phyloP scores from a whole-genome alignment of 1,139 yeast genomes.

The Waltiozyma solani region DNA sequence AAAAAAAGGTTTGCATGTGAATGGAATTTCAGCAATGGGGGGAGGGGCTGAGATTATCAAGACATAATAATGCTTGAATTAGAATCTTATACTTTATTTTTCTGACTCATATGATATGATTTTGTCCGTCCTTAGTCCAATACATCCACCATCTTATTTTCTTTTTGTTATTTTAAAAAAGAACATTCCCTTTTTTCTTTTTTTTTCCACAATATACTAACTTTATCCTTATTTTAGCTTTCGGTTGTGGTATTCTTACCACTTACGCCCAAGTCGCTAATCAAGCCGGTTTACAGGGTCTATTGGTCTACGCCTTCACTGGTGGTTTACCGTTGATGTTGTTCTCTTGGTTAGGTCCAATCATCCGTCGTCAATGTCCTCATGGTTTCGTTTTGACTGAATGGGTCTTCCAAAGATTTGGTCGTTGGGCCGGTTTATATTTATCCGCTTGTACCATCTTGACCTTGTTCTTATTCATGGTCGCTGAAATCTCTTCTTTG shows the following conservation, averaged over 20 bases:
- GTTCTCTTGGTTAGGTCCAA: conserved; percentile 77
- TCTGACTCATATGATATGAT: too few relatives aligned
- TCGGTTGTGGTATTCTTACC: conserved; percentile 37
- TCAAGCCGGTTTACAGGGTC: conserved; percentile 78
- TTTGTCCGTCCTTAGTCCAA: too few relatives aligned
- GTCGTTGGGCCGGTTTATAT: conserved; percentile 60
- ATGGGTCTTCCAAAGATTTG: conserved; percentile 83
- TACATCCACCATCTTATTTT: too few relatives aligned
- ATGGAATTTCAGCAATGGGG: too few relatives aligned
- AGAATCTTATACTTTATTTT: too few relatives aligned
- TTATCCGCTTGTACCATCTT: conserved; percentile 75
- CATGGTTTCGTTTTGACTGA: conserved; percentile 91
- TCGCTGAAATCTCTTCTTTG: conserved; percentile 77
- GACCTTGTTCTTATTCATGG: conserved; percentile 82
- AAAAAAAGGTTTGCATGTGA: background rate
- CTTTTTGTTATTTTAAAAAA: too few relatives aligned
- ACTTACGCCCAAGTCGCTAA: conserved; percentile 86
- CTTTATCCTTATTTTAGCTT: background rate
- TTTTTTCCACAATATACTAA: background rate
- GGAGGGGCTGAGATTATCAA: too few relatives aligned
- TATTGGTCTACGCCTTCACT: conserved; percentile 69
- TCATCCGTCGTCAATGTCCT: conserved; percentile 71
- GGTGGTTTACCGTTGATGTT: conserved; percentile 80
- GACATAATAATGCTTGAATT: too few relatives aligned
- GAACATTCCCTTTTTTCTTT: too few relatives aligned